Conservation (phyloP, 1,139 yeast genomes). For the Spathaspora jeffriesii region DNA sequence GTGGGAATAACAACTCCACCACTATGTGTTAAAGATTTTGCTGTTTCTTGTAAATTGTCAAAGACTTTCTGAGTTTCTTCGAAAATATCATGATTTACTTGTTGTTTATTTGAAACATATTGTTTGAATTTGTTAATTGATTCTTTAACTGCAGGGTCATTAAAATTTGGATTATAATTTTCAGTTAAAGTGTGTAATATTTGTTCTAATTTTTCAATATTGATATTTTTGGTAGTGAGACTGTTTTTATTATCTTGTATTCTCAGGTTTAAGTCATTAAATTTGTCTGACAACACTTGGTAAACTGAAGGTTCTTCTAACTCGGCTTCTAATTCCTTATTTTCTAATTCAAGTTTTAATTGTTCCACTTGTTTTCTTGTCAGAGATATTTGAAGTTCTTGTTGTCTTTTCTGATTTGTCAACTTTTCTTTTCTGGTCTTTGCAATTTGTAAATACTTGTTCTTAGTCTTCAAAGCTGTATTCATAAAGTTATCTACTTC, state of each 20-base stretch:
- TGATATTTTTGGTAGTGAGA: conserved; percentile 16
- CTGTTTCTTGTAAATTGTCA: conserved; percentile 13
- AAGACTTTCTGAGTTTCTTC: conserved; percentile 12
- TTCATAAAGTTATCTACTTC: conserved; percentile 16
- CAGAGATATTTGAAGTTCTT: conserved; percentile 25
- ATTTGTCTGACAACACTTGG: conserved; percentile 19
- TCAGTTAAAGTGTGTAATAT: conserved; percentile 47
- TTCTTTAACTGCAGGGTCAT: conserved; percentile 82
- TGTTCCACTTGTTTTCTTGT: conserved; percentile 24
- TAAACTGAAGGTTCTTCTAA: conserved; percentile 17
- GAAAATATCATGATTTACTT: conserved; percentile 9
- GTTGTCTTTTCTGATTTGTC: conserved; percentile 22
- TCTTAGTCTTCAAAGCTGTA: conserved; percentile 24
- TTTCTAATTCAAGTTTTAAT: conserved; percentile 10
- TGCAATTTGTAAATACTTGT: conserved; percentile 26
- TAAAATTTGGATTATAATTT: conserved; percentile 85
- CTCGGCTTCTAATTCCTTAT: conserved; percentile 13
- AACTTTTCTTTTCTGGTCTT: conserved; percentile 19
- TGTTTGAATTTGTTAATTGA: conserved; percentile 66
- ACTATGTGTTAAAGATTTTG: conserved; percentile 12
- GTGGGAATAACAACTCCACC: conserved; percentile 17
- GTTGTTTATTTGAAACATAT: conserved; percentile 42
- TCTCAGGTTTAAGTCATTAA: conserved; percentile 13
- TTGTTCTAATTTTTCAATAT: conserved; percentile 34
- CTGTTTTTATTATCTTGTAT: conserved; percentile 9